phyloP scores from a whole-genome alignment of 73 alveolate species.

The Paramecium caudatum region DNA sequence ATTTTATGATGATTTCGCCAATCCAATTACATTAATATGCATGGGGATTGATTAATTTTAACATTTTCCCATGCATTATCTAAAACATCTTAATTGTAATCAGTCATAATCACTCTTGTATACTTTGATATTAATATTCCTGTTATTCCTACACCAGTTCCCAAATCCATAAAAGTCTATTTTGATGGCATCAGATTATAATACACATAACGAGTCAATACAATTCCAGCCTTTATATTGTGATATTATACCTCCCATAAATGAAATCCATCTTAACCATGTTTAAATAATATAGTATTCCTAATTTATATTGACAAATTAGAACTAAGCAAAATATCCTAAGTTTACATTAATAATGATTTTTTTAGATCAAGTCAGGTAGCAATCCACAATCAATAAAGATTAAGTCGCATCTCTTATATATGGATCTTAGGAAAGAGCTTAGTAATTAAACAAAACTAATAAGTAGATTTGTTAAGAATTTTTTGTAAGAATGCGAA shows the following conservation, averaged over 20 bases:
- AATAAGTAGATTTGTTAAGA: neutral
- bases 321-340: neutral
- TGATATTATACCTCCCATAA: conserved; percentile 53
- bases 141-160: conserved; percentile 63
- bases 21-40: conserved; percentile 21
- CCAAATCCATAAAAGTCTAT: conserved; percentile 5
- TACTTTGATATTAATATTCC: conserved; percentile 41
- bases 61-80: conserved; percentile 55
- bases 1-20: conserved; percentile 56
- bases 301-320: conserved; percentile 4
- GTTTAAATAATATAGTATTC: conserved; percentile 6
- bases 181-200: conserved; percentile 10
- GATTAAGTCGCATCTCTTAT: neutral
- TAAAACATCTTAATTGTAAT: conserved; percentile 47
- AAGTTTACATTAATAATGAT: conserved; percentile 34
- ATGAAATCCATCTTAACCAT: conserved; percentile 63
- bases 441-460: neutral
- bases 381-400: neutral
- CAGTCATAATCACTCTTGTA: conserved; percentile 46
- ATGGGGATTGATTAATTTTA: conserved; percentile 3
- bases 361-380: conserved; percentile 39
- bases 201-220: conserved; percentile 49
- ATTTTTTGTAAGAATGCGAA: neutral
- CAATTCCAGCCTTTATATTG: conserved; percentile 44
- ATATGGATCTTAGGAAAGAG: conserved; percentile 43